Evolutionary conservation across 1,139 yeast species (phyloP).

Genomic region (Wickerhamomyces sp.): DNA sequence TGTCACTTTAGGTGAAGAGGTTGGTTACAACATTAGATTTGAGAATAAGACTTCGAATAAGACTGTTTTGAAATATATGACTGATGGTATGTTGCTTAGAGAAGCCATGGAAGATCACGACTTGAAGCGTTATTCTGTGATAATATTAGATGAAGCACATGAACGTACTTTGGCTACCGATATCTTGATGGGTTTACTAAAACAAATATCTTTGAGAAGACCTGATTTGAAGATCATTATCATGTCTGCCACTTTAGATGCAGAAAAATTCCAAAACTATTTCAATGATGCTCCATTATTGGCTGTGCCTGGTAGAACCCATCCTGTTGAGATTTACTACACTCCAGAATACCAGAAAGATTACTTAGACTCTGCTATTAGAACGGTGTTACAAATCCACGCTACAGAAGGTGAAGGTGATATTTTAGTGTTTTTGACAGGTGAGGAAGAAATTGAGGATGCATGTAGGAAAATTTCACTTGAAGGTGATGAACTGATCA

Average conservation of each 20-base stretch:
- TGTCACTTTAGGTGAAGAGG: constrained; percentile 84
- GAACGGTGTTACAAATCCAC: constrained; percentile 93
- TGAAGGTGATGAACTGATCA: constrained; percentile 81
- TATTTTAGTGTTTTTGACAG: constrained; percentile 81
- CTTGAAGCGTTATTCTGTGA: constrained; percentile 75
- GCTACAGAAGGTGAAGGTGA: constrained; percentile 96
- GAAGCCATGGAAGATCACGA: constrained; percentile 98
- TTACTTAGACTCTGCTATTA: constrained; percentile 88
- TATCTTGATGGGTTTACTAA: constrained; percentile 91
- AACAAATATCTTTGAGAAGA: constrained; percentile 74
- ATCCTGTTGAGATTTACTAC: constrained; percentile 93
- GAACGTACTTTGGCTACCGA: constrained; percentile 97
- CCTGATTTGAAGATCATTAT: constrained; percentile 87
- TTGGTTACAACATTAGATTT: constrained; percentile 90
- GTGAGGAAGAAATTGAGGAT: constrained; percentile 98
- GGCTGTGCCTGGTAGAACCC: constrained; percentile 98
- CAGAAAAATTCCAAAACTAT: constrained; percentile 89
- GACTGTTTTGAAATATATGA: constrained; percentile 91
- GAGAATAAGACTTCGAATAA: constrained; percentile 80
- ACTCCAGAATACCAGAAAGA: constrained; percentile 96
- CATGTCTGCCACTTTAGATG: constrained; percentile 98
- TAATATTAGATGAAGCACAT: constrained; percentile 96
- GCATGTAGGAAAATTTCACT: constrained; percentile 85
- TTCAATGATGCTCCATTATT: constrained; percentile 89
- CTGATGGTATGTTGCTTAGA: constrained; percentile 96